Conservation (phyloP, 352 stramenopile species). For the Pythium utonaiense region DNA sequence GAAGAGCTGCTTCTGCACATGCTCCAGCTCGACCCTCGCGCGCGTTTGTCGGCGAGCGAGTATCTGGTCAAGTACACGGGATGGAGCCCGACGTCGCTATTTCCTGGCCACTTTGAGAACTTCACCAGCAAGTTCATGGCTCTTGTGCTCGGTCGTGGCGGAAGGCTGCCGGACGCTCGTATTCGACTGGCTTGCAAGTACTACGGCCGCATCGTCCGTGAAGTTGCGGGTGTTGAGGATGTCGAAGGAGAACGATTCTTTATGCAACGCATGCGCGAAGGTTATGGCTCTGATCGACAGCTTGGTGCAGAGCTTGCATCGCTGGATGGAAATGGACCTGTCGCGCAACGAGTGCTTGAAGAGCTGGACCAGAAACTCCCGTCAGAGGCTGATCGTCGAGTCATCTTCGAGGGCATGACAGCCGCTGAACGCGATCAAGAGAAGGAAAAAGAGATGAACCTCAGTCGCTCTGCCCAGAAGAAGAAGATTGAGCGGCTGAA, state of each 20-base stretch:
- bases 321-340: slow-evolving; percentile 42
- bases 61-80: slow-evolving; percentile 88
- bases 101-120: slow-evolving; percentile 84
- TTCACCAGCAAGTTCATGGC: slow-evolving; percentile 91
- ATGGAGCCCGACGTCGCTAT: slow-evolving; percentile 39
- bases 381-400: slow-evolving; percentile 4
- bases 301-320: slow-evolving; percentile 41
- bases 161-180: slow-evolving; percentile 88
- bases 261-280: slow-evolving; percentile 76
- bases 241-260: slow-evolving; percentile 89
- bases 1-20: slow-evolving; percentile 92
- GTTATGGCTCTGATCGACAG: slow-evolving; percentile 71
- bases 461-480: slow-evolving; percentile 70
- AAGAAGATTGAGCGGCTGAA: slow-evolving; percentile 84
- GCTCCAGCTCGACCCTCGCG: slow-evolving; percentile 89
- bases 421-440: slow-evolving; percentile 16
- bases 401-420: slow-evolving; percentile 9
- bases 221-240: slow-evolving; percentile 91
- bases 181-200: slow-evolving; percentile 92
- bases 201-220: slow-evolving; percentile 89
- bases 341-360: slow-evolving; percentile 72
- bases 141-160: slow-evolving; percentile 71
- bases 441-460: slow-evolving; percentile 74
- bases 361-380: slow-evolving; percentile 37
- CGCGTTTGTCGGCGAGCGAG: slow-evolving; percentile 80